These are phyloP conservation scores for Neodidymelliopsis sp. DNA, from an alignment of 2,329 filamentous ascomycete species.

Conservation along the genomic window DNA sequence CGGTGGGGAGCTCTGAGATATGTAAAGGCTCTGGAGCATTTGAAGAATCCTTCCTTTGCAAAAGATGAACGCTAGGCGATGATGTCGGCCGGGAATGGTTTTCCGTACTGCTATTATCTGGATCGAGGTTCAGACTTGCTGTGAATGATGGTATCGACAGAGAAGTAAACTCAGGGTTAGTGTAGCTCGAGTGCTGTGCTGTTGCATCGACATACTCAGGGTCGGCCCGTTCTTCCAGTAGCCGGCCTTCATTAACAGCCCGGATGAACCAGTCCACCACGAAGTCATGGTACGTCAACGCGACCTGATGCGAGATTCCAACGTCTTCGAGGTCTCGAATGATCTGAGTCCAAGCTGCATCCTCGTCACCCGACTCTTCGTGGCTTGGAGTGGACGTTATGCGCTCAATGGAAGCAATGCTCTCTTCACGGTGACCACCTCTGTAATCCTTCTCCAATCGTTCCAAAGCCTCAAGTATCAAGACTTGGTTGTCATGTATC, in stretches of 20 bases:
- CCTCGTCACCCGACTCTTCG: slow-evolving; percentile 29
- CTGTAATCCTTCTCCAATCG: slow-evolving; percentile 39
- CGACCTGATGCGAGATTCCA: slow-evolving; percentile 34
- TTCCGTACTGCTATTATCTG: neutral
- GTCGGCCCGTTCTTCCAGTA: slow-evolving; percentile 30
- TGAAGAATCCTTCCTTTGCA: slow-evolving; percentile 7
- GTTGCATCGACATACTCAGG: slow-evolving; percentile 12
- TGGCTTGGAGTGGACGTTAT: slow-evolving; percentile 23
- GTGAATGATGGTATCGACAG: neutral
- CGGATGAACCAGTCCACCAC: slow-evolving; percentile 42
- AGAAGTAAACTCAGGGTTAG: too few species aligned
- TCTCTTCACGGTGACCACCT: slow-evolving; percentile 42
- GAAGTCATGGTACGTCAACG: slow-evolving; percentile 33
- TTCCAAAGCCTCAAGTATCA: slow-evolving; percentile 42
- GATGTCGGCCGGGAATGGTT: too few species aligned
- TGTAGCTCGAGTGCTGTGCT: slow-evolving; percentile 13
- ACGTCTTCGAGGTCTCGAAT: slow-evolving; percentile 44
- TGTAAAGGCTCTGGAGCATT: slow-evolving; percentile 12
- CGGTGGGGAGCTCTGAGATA: neutral
- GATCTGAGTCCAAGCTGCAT: slow-evolving; percentile 42
- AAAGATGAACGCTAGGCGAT: neutral
- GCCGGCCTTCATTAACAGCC: slow-evolving; percentile 41
- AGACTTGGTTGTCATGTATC: slow-evolving; percentile 38
- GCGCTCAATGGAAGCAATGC: slow-evolving; percentile 32
- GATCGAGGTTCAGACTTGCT: neutral